These are phyloP conservation scores for Hyphopichia homilentoma DNA, from an alignment of 805 yeast species.

Conservation along the genomic window DNA sequence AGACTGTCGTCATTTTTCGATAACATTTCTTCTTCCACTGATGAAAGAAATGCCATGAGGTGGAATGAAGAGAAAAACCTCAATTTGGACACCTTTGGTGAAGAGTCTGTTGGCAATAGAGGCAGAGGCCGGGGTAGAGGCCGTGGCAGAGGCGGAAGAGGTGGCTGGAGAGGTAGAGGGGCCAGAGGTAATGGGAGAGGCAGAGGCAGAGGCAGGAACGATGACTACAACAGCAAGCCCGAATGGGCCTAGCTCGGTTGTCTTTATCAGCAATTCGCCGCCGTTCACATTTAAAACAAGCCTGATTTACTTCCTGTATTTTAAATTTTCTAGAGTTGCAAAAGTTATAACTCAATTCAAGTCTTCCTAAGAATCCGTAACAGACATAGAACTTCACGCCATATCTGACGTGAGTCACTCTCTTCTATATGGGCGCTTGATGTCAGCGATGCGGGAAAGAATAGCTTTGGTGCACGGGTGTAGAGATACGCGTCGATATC, in stretches of 20 bases:
- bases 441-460: too few species aligned
- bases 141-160: constrained; percentile 15
- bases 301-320: too few species aligned
- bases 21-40: constrained; percentile 67
- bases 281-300: too few species aligned
- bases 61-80: constrained; percentile 71
- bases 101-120: constrained; percentile 49
- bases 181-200: constrained; percentile 13
- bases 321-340: too few species aligned
- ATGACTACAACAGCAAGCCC: constrained; percentile 18
- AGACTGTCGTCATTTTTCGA: constrained; percentile 88
- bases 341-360: too few species aligned
- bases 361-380: too few species aligned
- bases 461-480: too few species aligned
- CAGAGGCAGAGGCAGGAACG: constrained; percentile 14
- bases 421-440: too few species aligned
- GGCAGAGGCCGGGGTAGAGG: constrained; percentile 44
- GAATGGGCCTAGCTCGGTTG: constrained; percentile 35
- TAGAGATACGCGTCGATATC: too few species aligned
- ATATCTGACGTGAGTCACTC: too few species aligned
- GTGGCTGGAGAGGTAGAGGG: constrained; percentile 14
- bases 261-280: too few species aligned
- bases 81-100: constrained; percentile 84
- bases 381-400: too few species aligned
- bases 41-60: constrained; percentile 46